A percentile compares a stretch with the other conserved stretches of the same genome.
Evolutionary conservation across 805 yeast genomes (phyloP).

Genomic region (Zygotorulaspora florentina): DNA sequence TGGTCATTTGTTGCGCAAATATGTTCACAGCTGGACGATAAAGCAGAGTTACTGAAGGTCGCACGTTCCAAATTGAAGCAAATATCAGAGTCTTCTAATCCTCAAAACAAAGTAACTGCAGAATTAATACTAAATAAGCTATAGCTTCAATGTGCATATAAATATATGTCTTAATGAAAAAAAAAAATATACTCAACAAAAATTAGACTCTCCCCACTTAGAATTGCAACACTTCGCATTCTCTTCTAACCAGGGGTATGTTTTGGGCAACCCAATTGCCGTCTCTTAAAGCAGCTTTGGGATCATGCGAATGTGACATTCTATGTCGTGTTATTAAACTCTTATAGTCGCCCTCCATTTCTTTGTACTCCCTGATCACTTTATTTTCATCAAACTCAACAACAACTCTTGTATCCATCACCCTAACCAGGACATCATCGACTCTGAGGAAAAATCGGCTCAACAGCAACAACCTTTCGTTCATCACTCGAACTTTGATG

Average conservation of each 20-base stretch:
- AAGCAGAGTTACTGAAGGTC: slow-evolving; percentile 35
- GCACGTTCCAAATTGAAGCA: slow-evolving; percentile 37
- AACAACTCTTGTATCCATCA: slow-evolving; percentile 80
- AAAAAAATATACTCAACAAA: not conserved
- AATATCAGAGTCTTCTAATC: slow-evolving; percentile 33
- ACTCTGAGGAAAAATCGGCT: slow-evolving; percentile 81
- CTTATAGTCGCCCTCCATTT: slow-evolving; percentile 55
- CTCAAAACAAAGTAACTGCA: slow-evolving; percentile 40
- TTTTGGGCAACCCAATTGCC: slow-evolving; percentile 77
- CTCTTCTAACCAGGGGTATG: slow-evolving; percentile 44
- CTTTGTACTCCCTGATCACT: slow-evolving; percentile 73
- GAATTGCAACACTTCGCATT: slow-evolving; percentile 32
- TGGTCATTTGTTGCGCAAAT: slow-evolving; percentile 65
- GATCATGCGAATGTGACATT: slow-evolving; percentile 54
- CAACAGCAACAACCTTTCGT: slow-evolving; percentile 65
- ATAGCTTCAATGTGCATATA: slow-evolving; percentile 1
- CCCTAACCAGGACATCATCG: slow-evolving; percentile 80
- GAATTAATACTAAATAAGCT: slow-evolving; percentile 23
- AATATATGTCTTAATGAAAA: not conserved
- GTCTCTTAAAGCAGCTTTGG: slow-evolving; percentile 68
- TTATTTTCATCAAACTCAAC: slow-evolving; percentile 56
- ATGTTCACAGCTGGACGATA: slow-evolving; percentile 26
- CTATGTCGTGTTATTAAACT: slow-evolving; percentile 43
- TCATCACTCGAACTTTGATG: slow-evolving; percentile 86
- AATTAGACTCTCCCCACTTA: slow-evolving; percentile 3